Evolutionary conservation across 305 asterid species (phyloP).

Genomic region (Nicotiana rustica): DNA sequence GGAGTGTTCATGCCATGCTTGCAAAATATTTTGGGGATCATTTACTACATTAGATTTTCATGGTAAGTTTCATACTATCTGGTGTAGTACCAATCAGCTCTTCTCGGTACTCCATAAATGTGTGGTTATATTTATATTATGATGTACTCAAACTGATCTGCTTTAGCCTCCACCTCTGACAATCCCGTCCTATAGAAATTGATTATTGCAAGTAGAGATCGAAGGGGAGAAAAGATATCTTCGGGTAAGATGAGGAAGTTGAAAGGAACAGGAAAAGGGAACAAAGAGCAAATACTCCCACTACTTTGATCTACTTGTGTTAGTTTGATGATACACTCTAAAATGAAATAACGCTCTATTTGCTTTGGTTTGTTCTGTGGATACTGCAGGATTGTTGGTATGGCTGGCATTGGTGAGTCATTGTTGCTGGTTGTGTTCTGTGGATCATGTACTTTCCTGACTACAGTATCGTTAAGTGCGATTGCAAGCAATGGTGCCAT

Average conservation of each 20-base stretch:
- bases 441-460: conserved; percentile 92
- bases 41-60: conserved; percentile 91
- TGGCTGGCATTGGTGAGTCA: conserved; percentile 98
- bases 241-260: conserved; percentile 26
- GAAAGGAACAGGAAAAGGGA: conserved; percentile 31
- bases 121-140: conserved; percentile 25
- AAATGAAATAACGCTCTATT: conserved; percentile 19
- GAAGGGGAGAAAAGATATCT: conserved; percentile 30
- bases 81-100: conserved; percentile 24
- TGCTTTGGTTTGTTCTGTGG: conserved; percentile 26
- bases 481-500: conserved; percentile 98
- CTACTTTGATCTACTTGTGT: conserved; percentile 33
- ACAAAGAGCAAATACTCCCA: conserved; percentile 32
- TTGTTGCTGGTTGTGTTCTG: conserved; percentile 90
- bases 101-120: conserved; percentile 15
- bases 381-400: conserved; percentile 90
- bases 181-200: conserved; percentile 22
- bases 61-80: conserved; percentile 62
- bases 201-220: neutral
- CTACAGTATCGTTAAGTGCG: conserved; percentile 95
- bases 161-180: conserved; percentile 1
- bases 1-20: conserved; percentile 97
- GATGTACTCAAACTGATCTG: conserved; percentile 22
- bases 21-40: conserved; percentile 96
- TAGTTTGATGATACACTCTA: conserved; percentile 23